A percentile compares a stretch with the other conserved stretches of the same genome.
These are phyloP conservation scores for Fragilaria crotonensis DNA, from an alignment of 108 stramenopile species.

Conservation along the genomic window DNA sequence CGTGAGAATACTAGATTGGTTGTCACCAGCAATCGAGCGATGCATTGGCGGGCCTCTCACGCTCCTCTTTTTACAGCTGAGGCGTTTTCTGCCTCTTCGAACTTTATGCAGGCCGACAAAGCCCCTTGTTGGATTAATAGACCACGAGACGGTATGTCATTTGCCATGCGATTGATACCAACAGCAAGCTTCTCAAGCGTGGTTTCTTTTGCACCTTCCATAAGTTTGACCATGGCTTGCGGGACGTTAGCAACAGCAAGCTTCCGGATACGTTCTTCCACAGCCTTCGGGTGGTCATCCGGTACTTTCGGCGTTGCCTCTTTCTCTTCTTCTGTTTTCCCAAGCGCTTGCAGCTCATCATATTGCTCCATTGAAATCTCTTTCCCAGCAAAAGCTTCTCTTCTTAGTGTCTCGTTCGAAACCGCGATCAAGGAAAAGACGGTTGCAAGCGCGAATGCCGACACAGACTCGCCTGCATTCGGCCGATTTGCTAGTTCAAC, in stretches of 20 bases:
- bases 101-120: conserved; percentile 65
- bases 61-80: conserved; percentile 10
- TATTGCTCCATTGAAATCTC: conserved; percentile 96
- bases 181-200: conserved; percentile 66
- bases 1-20: conserved; percentile 89
- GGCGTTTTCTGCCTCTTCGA: conserved; percentile 55
- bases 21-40: conserved; percentile 93
- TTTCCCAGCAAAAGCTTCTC: conserved; percentile 85
- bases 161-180: conserved; percentile 79
- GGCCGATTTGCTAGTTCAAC: conserved; percentile 59
- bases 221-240: conserved; percentile 71
- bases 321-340: conserved; percentile 82
- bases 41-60: conserved; percentile 72
- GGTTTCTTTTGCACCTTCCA: conserved; percentile 74
- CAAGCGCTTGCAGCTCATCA: conserved; percentile 84
- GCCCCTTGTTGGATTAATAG: conserved; percentile 94
- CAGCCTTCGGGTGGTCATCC: conserved; percentile 54
- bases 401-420: conserved; percentile 75
- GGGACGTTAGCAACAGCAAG: conserved; percentile 81
- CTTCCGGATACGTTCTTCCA: conserved; percentile 56
- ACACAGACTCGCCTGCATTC: conserved; percentile 48
- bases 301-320: conserved; percentile 40
- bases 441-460: conserved; percentile 81
- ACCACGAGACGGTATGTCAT: conserved; percentile 75
- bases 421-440: conserved; percentile 82